These are phyloP conservation scores for Ophiostoma pallidulum DNA, from an alignment of 2,329 filamentous ascomycete genomes.

Conservation along the genomic window DNA sequence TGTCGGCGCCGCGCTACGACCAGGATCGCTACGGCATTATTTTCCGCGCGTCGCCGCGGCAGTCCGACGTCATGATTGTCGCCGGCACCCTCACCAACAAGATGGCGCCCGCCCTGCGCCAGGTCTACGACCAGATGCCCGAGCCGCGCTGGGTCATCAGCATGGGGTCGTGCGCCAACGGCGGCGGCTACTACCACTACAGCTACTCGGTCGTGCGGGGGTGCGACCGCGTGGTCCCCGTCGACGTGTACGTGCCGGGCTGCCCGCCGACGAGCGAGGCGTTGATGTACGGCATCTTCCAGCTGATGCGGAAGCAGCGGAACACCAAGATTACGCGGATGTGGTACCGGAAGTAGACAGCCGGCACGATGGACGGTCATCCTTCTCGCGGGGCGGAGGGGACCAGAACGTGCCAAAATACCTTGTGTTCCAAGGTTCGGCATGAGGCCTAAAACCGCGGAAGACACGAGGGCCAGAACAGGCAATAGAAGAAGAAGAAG, in stretches of 20 bases:
- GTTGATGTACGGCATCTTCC: slow-evolving; percentile 49
- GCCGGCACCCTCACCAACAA: slow-evolving; percentile 91
- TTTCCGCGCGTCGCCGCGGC: slow-evolving; percentile 78
- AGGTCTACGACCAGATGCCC: slow-evolving; percentile 94
- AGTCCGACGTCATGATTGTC: slow-evolving; percentile 90
- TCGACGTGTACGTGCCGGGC: slow-evolving; percentile 60
- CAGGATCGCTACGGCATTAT: slow-evolving; percentile 84
- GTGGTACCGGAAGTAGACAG: slow-evolving; percentile 40
- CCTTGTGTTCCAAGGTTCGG: too few species aligned
- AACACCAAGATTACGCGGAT: slow-evolving; percentile 36
- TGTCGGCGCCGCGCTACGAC: slow-evolving; percentile 80
- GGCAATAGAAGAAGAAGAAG: too few species aligned
- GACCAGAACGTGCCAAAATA: too few species aligned
- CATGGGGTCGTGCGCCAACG: slow-evolving; percentile 64
- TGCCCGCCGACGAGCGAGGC: slow-evolving; percentile 44
- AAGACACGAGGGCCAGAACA: too few species aligned
- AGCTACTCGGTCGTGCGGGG: slow-evolving; percentile 58
- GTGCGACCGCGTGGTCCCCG: slow-evolving; percentile 56
- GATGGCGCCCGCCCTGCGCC: slow-evolving; percentile 83
- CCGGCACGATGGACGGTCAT: too few species aligned
- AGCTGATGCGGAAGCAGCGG: slow-evolving; percentile 61
- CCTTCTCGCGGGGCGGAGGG: too few species aligned
- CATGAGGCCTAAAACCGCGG: too few species aligned
- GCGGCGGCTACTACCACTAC: slow-evolving; percentile 66
- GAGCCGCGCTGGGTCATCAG: slow-evolving; percentile 75